These are phyloP conservation scores for Rhizopus microsporus DNA, from an alignment of 371 early-diverging fungal genomes.

Conservation along the genomic window DNA sequence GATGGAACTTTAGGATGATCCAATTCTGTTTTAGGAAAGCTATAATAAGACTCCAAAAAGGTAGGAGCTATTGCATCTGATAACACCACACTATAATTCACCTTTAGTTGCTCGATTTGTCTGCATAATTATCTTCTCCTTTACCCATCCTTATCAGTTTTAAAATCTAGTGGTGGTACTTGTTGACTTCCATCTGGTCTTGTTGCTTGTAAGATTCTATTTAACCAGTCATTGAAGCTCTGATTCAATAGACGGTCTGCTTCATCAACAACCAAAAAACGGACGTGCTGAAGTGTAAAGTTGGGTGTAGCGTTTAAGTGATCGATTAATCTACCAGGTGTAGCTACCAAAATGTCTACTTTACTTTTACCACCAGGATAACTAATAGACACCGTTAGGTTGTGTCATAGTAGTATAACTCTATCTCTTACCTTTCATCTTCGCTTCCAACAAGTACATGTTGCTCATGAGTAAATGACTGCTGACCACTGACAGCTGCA, in stretches of 20 bases:
- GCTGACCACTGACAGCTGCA: constrained; percentile 74
- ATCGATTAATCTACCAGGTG: constrained; percentile 95
- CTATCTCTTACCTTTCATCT: constrained; percentile 29
- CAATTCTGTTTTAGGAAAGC: constrained; percentile 52
- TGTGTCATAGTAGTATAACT: neutral
- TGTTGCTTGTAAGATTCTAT: constrained; percentile 76
- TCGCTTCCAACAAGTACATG: constrained; percentile 58
- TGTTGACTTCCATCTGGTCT: constrained; percentile 39
- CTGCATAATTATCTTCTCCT: constrained; percentile 1
- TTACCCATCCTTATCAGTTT: constrained; percentile 33
- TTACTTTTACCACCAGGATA: constrained; percentile 63
- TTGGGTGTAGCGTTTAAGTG: constrained; percentile 83
- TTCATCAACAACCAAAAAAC: constrained; percentile 93
- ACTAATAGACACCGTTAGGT: constrained; percentile 13
- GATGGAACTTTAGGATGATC: constrained; percentile 57
- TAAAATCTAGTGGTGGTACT: constrained; percentile 19
- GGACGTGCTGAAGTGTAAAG: constrained; percentile 88
- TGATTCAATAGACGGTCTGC: constrained; percentile 95
- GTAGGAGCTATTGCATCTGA: constrained; percentile 61
- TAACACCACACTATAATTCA: constrained; percentile 38
- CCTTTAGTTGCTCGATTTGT: neutral
- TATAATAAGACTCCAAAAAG: constrained; percentile 45
- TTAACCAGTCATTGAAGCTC: constrained; percentile 93
- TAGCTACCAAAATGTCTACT: constrained; percentile 92
- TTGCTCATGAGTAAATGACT: constrained; percentile 82